These are phyloP conservation scores for Coemansia javaensis DNA, from an alignment of 192 early-diverging fungal species.

Conservation along the genomic window DNA sequence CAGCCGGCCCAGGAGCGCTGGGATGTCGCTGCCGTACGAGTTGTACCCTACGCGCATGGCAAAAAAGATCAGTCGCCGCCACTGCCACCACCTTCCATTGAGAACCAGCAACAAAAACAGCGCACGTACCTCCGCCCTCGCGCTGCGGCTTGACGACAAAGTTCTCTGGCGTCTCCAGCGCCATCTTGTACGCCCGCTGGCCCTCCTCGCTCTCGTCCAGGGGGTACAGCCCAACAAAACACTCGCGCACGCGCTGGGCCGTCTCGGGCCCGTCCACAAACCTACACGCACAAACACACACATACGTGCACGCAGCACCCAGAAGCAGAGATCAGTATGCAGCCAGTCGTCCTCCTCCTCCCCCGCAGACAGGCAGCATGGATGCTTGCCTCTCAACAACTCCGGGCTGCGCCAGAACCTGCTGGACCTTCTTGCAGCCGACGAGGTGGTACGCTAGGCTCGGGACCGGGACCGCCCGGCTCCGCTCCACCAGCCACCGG, in stretches of 20 bases:
- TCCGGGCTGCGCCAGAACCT: constrained; percentile 77
- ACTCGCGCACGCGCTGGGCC: constrained; percentile 56
- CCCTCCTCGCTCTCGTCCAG: constrained; percentile 69
- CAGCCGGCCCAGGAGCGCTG: constrained; percentile 51
- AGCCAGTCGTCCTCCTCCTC: no score
- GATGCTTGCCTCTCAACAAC: constrained; percentile 69
- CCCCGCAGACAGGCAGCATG: no score
- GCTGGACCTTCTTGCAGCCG: constrained; percentile 96
- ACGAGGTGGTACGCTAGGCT: constrained; percentile 85
- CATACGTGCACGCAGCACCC: not conserved
- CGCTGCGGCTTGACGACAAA: constrained; percentile 95
- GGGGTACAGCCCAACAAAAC: constrained; percentile 89
- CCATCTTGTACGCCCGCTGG: constrained; percentile 59
- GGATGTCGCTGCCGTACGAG: constrained; percentile 84
- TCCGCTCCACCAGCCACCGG: constrained; percentile 76
- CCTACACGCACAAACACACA: constrained; percentile 16
- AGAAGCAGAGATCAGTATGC: constrained; percentile 1
- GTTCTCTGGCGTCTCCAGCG: constrained; percentile 58
- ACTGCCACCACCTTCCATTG: constrained; percentile 52
- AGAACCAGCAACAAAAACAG: not conserved
- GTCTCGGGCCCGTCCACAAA: constrained; percentile 45
- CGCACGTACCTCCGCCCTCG: constrained; percentile 75
- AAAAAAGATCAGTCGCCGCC: no score
- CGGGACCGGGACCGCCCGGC: constrained; percentile 82
- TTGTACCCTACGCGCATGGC: constrained; percentile 57